Evolutionary conservation across 164 flowering plant species (phyloP).

Genomic region (Sedum album): DNA sequence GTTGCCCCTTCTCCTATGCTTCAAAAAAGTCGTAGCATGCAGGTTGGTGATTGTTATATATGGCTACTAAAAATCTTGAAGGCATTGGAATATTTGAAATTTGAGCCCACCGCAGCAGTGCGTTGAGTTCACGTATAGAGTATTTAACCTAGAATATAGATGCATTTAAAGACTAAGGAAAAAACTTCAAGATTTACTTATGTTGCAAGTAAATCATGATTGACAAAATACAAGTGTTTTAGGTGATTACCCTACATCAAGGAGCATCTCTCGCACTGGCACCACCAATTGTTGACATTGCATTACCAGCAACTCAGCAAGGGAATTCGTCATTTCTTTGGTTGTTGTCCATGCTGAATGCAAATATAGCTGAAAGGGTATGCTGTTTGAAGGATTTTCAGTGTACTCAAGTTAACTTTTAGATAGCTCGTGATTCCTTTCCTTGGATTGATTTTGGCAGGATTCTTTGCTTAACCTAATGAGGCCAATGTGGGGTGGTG

Average conservation of each 20-base stretch:
- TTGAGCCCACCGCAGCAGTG: not conserved
- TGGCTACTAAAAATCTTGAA: not conserved
- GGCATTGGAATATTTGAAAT: not conserved
- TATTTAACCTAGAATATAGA: not conserved
- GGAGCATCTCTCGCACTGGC: conserved; percentile 21
- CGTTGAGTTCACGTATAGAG: not conserved
- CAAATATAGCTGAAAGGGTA: conserved; percentile 76
- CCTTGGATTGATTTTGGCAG: conserved; percentile 29
- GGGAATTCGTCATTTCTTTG: conserved; percentile 27
- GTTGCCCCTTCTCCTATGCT: conserved; percentile 34
- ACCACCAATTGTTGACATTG: conserved; percentile 17
- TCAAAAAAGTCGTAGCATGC: conserved; percentile 71
- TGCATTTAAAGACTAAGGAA: not conserved
- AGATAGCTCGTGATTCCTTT: conserved; percentile 6
- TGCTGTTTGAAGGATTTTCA: conserved; percentile 8
- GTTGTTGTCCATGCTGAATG: conserved; percentile 42
- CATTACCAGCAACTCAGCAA: conserved; percentile 18
- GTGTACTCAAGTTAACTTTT: not conserved
- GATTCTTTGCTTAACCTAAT: conserved; percentile 43
- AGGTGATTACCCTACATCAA: conserved; percentile 50
- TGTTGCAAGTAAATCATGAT: not conserved
- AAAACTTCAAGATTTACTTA: not conserved
- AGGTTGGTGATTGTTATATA: conserved; percentile 45
- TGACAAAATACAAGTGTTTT: conserved; percentile 11
- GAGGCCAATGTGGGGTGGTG: conserved; percentile 42